Evolutionary conservation across 768 basidiomycete species (phyloP).

Genomic region (Termitomyces sp.): DNA sequence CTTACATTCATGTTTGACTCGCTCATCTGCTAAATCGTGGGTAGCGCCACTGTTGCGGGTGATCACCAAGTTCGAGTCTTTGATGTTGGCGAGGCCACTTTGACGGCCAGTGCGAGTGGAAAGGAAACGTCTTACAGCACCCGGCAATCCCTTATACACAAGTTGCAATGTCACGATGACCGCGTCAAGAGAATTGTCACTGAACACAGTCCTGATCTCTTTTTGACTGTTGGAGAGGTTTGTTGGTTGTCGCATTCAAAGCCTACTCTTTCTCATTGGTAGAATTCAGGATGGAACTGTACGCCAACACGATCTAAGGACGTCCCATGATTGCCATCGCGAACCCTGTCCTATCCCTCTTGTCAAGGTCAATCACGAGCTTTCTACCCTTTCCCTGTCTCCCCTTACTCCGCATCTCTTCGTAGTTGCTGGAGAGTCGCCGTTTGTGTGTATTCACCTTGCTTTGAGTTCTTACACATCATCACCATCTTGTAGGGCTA

Average conservation of each 20-base stretch:
- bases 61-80: slow-evolving; percentile 77
- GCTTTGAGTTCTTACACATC: background rate
- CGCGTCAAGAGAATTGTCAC: slow-evolving; percentile 78
- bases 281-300: slow-evolving; percentile 70
- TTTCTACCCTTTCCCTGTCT: slow-evolving; percentile 73
- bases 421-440: slow-evolving; percentile 77
- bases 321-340: slow-evolving; percentile 55
- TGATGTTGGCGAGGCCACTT: slow-evolving; percentile 48
- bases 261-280: background rate
- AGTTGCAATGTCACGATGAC: slow-evolving; percentile 63
- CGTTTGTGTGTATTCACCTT: slow-evolving; percentile 47
- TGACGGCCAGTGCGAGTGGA: slow-evolving; percentile 26
- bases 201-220: slow-evolving; percentile 71
- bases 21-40: background rate
- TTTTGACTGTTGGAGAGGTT: slow-evolving; percentile 78
- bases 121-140: slow-evolving; percentile 41
- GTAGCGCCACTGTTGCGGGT: slow-evolving; percentile 66
- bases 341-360: slow-evolving; percentile 66
- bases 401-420: slow-evolving; percentile 79
- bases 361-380: slow-evolving; percentile 54
- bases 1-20: slow-evolving; percentile 2
- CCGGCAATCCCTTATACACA: slow-evolving; percentile 41
- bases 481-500: slow-evolving; percentile 47
- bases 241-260: slow-evolving; percentile 10
- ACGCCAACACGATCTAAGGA: slow-evolving; percentile 81